Percentiles rank a stretch among this genome's conserved stretches.
phyloP scores from a whole-genome alignment of 768 basidiomycete genomes.

The Lactarius deliciosus region DNA sequence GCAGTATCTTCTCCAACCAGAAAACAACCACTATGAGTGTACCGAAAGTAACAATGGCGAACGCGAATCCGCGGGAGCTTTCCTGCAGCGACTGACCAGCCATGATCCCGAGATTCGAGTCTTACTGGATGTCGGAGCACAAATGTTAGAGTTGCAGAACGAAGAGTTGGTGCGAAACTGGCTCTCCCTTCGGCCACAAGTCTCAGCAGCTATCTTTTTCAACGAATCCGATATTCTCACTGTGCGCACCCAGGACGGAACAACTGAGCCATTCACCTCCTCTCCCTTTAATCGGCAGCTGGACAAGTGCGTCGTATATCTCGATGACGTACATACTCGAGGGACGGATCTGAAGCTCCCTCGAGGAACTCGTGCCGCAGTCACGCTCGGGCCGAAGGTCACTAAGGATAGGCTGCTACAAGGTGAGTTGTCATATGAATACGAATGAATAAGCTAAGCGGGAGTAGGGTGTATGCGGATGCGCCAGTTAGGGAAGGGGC shows the following conservation, averaged over 20 bases:
- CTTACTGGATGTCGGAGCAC: slow-evolving; percentile 57
- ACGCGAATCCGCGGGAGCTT: slow-evolving; percentile 23
- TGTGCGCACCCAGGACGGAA: slow-evolving; percentile 40
- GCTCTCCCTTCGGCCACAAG: slow-evolving; percentile 35
- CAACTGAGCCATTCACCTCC: slow-evolving; percentile 37
- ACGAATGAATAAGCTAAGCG: neutral
- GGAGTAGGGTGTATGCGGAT: slow-evolving; percentile 17
- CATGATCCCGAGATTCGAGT: slow-evolving; percentile 44
- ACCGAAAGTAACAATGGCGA: slow-evolving; percentile 14
- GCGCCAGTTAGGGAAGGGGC: slow-evolving; percentile 14
- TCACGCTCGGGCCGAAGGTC: slow-evolving; percentile 44
- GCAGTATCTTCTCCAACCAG: slow-evolving; percentile 39
- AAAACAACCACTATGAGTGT: slow-evolving; percentile 40
- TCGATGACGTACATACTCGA: slow-evolving; percentile 53
- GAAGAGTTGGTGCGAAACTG: slow-evolving; percentile 41
- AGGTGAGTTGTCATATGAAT: no score
- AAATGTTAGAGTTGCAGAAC: slow-evolving; percentile 52
- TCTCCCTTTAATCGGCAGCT: slow-evolving; percentile 41
- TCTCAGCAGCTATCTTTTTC: slow-evolving; percentile 45
- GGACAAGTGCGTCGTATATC: slow-evolving; percentile 45
- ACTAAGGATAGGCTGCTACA: slow-evolving; percentile 27
- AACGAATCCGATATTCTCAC: slow-evolving; percentile 35
- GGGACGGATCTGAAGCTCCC: slow-evolving; percentile 56
- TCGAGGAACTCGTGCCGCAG: slow-evolving; percentile 40
- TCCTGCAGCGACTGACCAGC: slow-evolving; percentile 37